Percentiles rank a stretch among this genome's conserved stretches.
Evolutionary conservation across 345 rosid species (phyloP).

Genomic region (Kernera saxatilis): DNA sequence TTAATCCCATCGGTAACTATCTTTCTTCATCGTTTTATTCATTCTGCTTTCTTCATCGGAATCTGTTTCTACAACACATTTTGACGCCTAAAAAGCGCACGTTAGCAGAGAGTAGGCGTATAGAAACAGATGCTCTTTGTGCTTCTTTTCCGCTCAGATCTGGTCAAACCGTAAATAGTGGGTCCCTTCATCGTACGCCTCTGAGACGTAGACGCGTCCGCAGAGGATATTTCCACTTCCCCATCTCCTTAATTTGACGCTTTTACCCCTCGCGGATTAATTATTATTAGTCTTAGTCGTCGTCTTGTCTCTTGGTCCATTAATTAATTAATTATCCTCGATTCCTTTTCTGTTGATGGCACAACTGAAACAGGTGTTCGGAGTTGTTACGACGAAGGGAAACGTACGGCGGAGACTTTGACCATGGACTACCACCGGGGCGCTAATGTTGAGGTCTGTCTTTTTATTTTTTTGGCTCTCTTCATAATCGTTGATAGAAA

Average conservation of each 20-base stretch:
- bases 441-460: constrained; percentile 75
- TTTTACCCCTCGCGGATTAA: too few species aligned
- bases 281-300: too few species aligned
- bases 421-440: constrained; percentile 98
- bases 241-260: background rate
- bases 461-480: background rate
- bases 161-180: background rate
- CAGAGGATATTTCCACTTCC: background rate
- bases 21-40: background rate
- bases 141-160: background rate
- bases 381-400: constrained; percentile 98
- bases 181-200: background rate
- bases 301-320: too few species aligned
- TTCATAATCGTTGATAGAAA: background rate
- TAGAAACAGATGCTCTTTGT: too few species aligned
- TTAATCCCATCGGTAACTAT: constrained; percentile 90
- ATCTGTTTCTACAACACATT: too few species aligned
- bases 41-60: background rate
- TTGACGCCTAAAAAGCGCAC: background rate
- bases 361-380: constrained; percentile 68
- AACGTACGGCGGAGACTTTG: constrained; percentile 96
- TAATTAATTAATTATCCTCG: too few species aligned
- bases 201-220: background rate
- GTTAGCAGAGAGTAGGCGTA: background rate
- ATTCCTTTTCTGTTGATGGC: too few species aligned